phyloP scores from a whole-genome alignment of 306 rosid genomes.

The Potentilla sterilis region DNA sequence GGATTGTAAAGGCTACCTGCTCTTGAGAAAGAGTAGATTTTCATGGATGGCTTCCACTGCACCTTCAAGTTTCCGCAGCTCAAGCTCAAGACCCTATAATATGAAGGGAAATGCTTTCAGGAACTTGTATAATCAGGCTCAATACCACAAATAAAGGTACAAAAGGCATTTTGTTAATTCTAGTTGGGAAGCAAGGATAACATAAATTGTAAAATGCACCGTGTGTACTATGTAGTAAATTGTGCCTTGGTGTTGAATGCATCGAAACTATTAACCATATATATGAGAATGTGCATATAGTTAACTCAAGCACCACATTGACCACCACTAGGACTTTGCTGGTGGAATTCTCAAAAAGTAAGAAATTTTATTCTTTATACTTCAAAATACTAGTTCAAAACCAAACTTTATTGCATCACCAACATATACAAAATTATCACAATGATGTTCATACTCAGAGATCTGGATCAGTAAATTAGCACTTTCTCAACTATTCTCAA shows the following conservation, averaged over 20 bases:
- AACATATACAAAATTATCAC: neutral
- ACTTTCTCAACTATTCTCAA: neutral
- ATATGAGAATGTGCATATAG: neutral
- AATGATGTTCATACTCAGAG: neutral
- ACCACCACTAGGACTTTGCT: no score
- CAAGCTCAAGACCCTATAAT: slow-evolving; percentile 85
- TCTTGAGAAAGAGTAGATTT: slow-evolving; percentile 73
- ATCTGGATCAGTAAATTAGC: neutral
- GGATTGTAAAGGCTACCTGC: slow-evolving; percentile 43
- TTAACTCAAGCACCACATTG: no score
- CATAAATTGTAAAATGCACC: neutral
- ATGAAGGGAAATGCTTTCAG: neutral
- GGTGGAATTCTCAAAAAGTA: neutral
- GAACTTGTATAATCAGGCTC: slow-evolving; percentile 1
- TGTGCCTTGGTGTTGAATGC: neutral
- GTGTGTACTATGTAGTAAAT: neutral
- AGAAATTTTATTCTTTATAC: neutral
- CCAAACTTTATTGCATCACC: no score
- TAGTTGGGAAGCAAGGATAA: neutral
- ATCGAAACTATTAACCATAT: neutral
- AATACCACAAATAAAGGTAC: neutral
- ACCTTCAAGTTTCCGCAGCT: slow-evolving; percentile 87
- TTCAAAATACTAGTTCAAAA: neutral
- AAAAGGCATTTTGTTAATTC: neutral
- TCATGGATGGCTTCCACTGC: slow-evolving; percentile 87